A percentile compares a stretch with the other conserved stretches of the same genome.
These are phyloP conservation scores for Graphilbum fragrans DNA, from an alignment of 2,329 filamentous ascomycete species.

Conservation along the genomic window DNA sequence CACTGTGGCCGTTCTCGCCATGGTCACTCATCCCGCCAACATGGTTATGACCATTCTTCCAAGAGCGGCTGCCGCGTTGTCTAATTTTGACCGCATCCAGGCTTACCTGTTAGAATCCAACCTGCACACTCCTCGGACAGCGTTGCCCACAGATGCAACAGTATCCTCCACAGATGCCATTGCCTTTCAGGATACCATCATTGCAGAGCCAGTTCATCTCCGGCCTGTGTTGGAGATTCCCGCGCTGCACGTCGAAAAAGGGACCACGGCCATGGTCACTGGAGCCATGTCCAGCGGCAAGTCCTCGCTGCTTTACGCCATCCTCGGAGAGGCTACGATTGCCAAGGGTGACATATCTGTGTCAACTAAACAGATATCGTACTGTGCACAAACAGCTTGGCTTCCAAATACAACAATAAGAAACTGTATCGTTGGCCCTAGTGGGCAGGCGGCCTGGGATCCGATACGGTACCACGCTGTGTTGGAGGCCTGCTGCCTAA, in stretches of 20 bases:
- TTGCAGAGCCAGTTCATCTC: neutral
- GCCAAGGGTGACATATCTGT: constrained; percentile 1
- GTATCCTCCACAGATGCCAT: too few relatives aligned
- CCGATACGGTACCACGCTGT: neutral
- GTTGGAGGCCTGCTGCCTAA: constrained; percentile 12
- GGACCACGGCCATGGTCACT: constrained; percentile 14
- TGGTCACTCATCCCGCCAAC: constrained; percentile 29
- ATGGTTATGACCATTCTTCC: constrained; percentile 30
- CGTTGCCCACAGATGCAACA: too few relatives aligned
- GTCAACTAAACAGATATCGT: neutral
- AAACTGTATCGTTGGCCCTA: constrained; percentile 4
- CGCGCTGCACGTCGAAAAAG: constrained; percentile 11
- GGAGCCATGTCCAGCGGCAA: constrained; percentile 19
- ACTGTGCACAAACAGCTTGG: constrained; percentile 8
- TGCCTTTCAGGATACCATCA: too few relatives aligned
- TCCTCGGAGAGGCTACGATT: constrained; percentile 17
- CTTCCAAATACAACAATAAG: constrained; percentile 6
- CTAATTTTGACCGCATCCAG: constrained; percentile 26
- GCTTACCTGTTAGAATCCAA: constrained; percentile 13
- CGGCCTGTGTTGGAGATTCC: constrained; percentile 13
- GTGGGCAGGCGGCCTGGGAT: neutral
- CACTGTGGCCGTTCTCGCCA: constrained; percentile 22
- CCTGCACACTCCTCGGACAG: too few relatives aligned
- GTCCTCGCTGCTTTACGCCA: constrained; percentile 14
- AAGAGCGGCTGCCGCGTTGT: constrained; percentile 17